Evolutionary conservation across 31 red algal genomes (phyloP).

Genomic region (Endocladia muricata): DNA sequence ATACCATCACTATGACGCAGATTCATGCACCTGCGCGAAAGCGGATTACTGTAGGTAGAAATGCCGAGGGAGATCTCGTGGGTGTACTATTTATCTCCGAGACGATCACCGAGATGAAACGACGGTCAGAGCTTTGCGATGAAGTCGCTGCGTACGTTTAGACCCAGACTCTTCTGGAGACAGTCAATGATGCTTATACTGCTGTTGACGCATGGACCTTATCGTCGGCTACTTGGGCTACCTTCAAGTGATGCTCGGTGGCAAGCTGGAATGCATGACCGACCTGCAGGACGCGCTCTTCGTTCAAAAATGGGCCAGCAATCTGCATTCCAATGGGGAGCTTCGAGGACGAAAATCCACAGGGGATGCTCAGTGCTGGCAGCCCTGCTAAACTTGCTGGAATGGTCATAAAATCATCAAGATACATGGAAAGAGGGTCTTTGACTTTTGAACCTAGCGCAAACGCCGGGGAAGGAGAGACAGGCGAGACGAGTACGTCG

Average conservation of each 20-base stretch:
- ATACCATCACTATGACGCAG: slow-evolving; percentile 21
- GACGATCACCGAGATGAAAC: too few relatives aligned
- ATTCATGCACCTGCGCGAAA: slow-evolving; percentile 14
- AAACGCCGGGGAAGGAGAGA: slow-evolving; percentile 83
- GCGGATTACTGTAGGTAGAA: slow-evolving; percentile 49
- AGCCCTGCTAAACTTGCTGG: slow-evolving; percentile 82
- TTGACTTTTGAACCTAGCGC: slow-evolving; percentile 49
- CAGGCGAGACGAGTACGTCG: slow-evolving; percentile 71
- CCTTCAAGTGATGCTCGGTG: slow-evolving; percentile 55
- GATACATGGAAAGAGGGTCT: slow-evolving; percentile 73
- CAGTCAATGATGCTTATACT: too few relatives aligned
- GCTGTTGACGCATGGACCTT: too few relatives aligned
- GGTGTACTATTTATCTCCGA: slow-evolving; percentile 57
- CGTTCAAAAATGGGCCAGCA: slow-evolving; percentile 61
- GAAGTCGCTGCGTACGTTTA: too few relatives aligned
- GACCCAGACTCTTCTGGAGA: too few relatives aligned
- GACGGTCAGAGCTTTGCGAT: too few relatives aligned
- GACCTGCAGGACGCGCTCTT: slow-evolving; percentile 66
- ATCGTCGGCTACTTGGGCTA: slow-evolving; percentile 1
- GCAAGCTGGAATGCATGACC: slow-evolving; percentile 85
- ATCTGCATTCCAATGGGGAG: slow-evolving; percentile 94
- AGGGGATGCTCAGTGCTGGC: slow-evolving; percentile 84
- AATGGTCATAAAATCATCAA: slow-evolving; percentile 74
- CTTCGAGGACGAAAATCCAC: slow-evolving; percentile 27
- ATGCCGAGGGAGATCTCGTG: slow-evolving; percentile 39